Percentiles rank a stretch among this genome's conserved stretches.
These are phyloP conservation scores for Bipolaris sorokiniana DNA, from an alignment of 2,329 filamentous ascomycete species.

Conservation along the genomic window DNA sequence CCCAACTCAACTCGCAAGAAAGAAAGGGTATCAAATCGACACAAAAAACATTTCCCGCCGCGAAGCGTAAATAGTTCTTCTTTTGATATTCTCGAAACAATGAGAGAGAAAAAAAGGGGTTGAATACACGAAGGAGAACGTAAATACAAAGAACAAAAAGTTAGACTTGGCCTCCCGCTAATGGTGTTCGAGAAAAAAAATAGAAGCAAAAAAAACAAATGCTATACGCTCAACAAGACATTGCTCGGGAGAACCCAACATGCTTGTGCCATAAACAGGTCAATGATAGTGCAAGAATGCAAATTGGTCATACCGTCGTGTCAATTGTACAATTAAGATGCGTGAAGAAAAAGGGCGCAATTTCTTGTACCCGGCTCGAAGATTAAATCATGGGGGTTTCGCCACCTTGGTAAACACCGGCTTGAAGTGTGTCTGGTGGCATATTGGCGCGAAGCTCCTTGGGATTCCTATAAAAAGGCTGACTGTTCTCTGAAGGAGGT, in stretches of 20 bases:
- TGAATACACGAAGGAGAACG: not conserved
- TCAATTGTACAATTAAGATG: slow-evolving; percentile 21
- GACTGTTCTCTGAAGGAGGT: slow-evolving; percentile 40
- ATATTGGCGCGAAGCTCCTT: slow-evolving; percentile 59
- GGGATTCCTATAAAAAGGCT: slow-evolving; percentile 49
- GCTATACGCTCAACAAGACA: slow-evolving; percentile 31
- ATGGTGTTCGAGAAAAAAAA: slow-evolving; percentile 1
- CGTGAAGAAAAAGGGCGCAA: not conserved
- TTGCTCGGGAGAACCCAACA: slow-evolving; percentile 1
- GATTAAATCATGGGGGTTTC: slow-evolving; percentile 47
- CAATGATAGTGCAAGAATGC: slow-evolving; percentile 32
- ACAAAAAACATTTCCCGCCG: slow-evolving; percentile 9
- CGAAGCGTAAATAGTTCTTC: slow-evolving; percentile 8
- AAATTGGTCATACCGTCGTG: slow-evolving; percentile 40
- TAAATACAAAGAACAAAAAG: not conserved
- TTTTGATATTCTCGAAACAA: not conserved
- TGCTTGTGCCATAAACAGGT: not conserved
- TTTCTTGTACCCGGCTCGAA: not conserved
- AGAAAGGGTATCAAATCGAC: not conserved
- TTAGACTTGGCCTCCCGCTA: not conserved
- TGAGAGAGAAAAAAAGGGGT: not conserved
- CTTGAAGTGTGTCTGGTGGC: slow-evolving; percentile 55
- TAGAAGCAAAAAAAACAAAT: not conserved
- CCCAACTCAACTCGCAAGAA: not conserved
- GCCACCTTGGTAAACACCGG: slow-evolving; percentile 49